phyloP scores from a whole-genome alignment of 2,329 filamentous ascomycete species.

The Esteya vermicola region DNA sequence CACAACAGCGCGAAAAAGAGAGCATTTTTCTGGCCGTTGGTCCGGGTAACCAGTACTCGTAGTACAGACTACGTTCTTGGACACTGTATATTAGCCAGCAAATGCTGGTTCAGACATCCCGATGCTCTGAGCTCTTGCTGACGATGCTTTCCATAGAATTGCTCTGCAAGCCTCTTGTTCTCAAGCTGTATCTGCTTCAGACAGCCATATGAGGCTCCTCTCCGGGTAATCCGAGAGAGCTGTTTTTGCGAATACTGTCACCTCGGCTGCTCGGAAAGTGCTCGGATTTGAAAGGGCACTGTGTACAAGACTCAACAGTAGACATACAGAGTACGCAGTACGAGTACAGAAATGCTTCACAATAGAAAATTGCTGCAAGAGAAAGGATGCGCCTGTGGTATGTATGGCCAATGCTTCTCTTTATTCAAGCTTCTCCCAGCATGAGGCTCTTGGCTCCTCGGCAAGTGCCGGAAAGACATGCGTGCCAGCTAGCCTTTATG shows the following conservation, averaged over 20 bases:
- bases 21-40: constrained; percentile 8
- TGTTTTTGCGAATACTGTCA: background rate
- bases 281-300: background rate
- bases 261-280: constrained; percentile 1
- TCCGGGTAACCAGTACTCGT: constrained; percentile 6
- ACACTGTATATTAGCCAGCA: too few relatives aligned
- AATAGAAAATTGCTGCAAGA: too few relatives aligned
- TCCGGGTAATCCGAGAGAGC: constrained; percentile 1
- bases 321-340: background rate
- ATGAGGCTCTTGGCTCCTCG: background rate
- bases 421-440: too few relatives aligned
- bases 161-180: background rate
- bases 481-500: too few relatives aligned
- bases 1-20: constrained; percentile 1
- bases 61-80: too few relatives aligned
- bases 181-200: background rate
- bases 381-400: too few relatives aligned
- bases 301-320: background rate
- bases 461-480: background rate
- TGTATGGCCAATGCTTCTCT: too few relatives aligned
- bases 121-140: too few relatives aligned
- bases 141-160: background rate
- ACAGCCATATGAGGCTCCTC: background rate
- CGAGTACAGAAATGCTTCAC: background rate
- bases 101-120: too few relatives aligned